These are phyloP conservation scores for Blakeslea trispora DNA, from an alignment of 371 early-diverging fungal species.

Conservation along the genomic window DNA sequence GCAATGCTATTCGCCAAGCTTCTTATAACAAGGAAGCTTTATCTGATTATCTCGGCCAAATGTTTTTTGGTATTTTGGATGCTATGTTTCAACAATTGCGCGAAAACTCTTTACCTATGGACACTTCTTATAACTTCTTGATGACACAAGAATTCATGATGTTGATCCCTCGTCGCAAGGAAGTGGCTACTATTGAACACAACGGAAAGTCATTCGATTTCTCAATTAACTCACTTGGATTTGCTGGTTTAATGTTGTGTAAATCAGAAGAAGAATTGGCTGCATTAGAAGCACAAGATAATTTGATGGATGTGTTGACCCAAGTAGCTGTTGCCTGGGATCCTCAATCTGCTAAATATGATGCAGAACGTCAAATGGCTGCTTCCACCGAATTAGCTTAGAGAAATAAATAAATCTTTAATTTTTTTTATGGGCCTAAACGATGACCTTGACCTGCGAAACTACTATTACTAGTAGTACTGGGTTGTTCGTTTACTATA, in stretches of 20 bases:
- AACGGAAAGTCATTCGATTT: conserved; percentile 29
- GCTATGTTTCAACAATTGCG: conserved; percentile 54
- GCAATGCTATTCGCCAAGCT: conserved; percentile 22
- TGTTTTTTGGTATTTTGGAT: conserved; percentile 54
- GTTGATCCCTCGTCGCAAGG: conserved; percentile 67
- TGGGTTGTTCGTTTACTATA: neutral
- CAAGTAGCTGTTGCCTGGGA: conserved; percentile 34
- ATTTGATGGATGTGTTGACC: conserved; percentile 36
- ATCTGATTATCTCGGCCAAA: conserved; percentile 47
- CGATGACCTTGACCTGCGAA: conserved; percentile 25
- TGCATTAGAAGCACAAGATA: conserved; percentile 40
- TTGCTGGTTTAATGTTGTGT: conserved; percentile 68
- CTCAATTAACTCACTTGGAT: conserved; percentile 70
- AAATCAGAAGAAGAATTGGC: conserved; percentile 58
- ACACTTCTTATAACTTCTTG: conserved; percentile 65
- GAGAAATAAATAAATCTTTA: neutral
- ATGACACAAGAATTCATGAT: conserved; percentile 74
- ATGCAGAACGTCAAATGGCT: conserved; percentile 18
- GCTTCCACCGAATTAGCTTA: conserved; percentile 18
- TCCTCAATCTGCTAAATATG: conserved; percentile 12
- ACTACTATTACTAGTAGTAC: neutral
- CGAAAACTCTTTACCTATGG: conserved; percentile 25
- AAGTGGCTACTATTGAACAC: conserved; percentile 27
- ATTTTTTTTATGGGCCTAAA: conserved; percentile 17
- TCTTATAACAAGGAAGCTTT: conserved; percentile 25